phyloP scores from a whole-genome alignment of 1,284 basidiomycete genomes.

The Vanrija humicola region DNA sequence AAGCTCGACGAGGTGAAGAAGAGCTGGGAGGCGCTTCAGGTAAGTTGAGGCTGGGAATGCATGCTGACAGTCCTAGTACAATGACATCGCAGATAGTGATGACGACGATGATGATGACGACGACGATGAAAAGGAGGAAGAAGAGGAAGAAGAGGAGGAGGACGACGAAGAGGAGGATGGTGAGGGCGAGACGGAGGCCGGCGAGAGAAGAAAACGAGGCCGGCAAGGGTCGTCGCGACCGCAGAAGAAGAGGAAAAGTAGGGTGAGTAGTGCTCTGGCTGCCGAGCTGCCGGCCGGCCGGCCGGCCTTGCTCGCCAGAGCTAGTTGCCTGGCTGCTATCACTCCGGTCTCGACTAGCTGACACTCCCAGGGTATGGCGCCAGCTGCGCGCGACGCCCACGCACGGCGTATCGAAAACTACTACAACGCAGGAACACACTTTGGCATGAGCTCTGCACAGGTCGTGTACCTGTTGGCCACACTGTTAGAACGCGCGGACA shows the following conservation, averaged over 20 bases:
- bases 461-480: conserved; percentile 88
- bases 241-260: conserved; percentile 29
- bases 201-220: conserved; percentile 59
- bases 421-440: conserved; percentile 78
- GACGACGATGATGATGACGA: conserved; percentile 53
- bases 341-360: neutral
- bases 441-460: conserved; percentile 84
- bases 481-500: conserved; percentile 81
- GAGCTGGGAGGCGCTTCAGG: conserved; percentile 64
- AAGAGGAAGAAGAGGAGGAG: conserved; percentile 54
- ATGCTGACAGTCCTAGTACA: conserved; percentile 3
- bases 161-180: conserved; percentile 39
- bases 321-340: too few species aligned
- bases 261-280: conserved; percentile 9
- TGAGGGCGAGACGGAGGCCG: conserved; percentile 17
- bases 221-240: conserved; percentile 19
- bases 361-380: conserved; percentile 54
- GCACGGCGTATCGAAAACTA: conserved; percentile 68
- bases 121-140: conserved; percentile 49
- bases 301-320: too few species aligned
- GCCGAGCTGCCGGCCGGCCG: too few species aligned
- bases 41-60: conserved; percentile 45
- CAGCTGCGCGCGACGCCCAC: conserved; percentile 64
- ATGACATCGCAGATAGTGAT: conserved; percentile 26
- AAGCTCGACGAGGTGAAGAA: conserved; percentile 52